Conservation (phyloP, 352 stramenopile genomes). For the Globisporangium uncinulatum region DNA sequence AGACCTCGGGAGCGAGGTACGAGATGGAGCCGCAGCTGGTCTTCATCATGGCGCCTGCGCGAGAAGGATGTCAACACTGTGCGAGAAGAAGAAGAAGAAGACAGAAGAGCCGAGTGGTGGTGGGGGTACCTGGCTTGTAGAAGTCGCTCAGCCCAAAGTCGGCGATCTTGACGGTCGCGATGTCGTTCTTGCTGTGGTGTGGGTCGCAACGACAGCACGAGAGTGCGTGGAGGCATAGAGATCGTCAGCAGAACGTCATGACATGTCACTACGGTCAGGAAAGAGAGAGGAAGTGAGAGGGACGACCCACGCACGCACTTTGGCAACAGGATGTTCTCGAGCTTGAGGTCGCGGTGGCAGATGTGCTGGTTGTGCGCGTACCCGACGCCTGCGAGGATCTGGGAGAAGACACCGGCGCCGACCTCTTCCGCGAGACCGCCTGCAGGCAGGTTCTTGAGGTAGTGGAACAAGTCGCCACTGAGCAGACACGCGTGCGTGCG, state of each 20-base stretch:
- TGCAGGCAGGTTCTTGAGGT: conserved; percentile 53
- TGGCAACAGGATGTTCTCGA: conserved; percentile 85
- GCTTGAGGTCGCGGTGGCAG: conserved; percentile 85
- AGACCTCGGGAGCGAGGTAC: conserved; percentile 85
- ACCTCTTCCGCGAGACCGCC: conserved; percentile 60
- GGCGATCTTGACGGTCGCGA: conserved; percentile 80
- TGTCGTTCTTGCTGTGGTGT: conserved; percentile 63
- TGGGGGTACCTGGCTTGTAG: conserved; percentile 57
- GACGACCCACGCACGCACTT: conserved; percentile 28
- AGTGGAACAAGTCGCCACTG: conserved; percentile 81
- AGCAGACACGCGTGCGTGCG: neutral
- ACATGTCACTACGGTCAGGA: neutral
- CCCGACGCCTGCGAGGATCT: conserved; percentile 72
- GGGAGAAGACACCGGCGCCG: conserved; percentile 53
- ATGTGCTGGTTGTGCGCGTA: conserved; percentile 90
- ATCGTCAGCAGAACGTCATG: neutral
- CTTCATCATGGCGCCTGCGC: conserved; percentile 72
- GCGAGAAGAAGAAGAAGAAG: neutral
- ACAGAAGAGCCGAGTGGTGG: neutral
- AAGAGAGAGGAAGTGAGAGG: neutral
- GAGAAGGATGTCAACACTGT: neutral
- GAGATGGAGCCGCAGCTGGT: conserved; percentile 85
- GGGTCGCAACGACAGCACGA: neutral
- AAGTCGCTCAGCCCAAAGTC: conserved; percentile 87
- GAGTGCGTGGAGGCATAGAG: neutral